Evolutionary conservation across 306 rosid genomes (phyloP), one percentile per base, ranked within the genome.

Genomic region (Castanea sativa): DNA sequence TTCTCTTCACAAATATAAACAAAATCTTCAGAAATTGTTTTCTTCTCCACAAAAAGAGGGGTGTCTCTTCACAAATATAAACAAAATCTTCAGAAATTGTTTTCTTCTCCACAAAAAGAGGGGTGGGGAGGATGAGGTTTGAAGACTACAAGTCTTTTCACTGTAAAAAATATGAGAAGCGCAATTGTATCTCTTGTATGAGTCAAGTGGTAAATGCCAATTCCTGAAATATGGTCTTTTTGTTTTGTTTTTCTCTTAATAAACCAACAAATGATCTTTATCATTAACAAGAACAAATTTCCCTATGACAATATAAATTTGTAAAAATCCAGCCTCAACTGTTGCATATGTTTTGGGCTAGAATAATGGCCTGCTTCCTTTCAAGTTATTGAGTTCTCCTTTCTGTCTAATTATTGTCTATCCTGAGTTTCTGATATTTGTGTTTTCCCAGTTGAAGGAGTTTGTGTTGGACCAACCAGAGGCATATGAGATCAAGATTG

Each of bases 401-500:
- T 16, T 49, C 52, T 1, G 13, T 21, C 13, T 18, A 14, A 23
- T 53, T 27, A 4, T 20, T 58, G 6, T 68, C 29, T 35, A 35
- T 35, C 6, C 19, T 35, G 60, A 21, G 80, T 74, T 64, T 74
- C 18, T 64, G 16, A 20, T 87, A 71, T 11, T 43, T 64, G 55
- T 6, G 27, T 41, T 25, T 49, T 27, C 72, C 51, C 92, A 95
- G 99, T 75, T 95, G 91, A 95, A 89, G 89, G 97, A 92, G 82
- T 95, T 91, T 60, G 85, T 90, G 80, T 87, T 90, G 53, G 83
- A 74, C 63, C 97, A 95, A 83, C 76, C 92, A 63, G 98, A 92
- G 74, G 93, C 99, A 2, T 92, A 92, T 7, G 99, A 95, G 87
- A 71, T 95, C 10, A 92, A 92, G 86, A 85, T 95, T 52, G 99